phyloP scores from a whole-genome alignment of 129 eudicot species.

The Daucus carota region DH1_v3.0 NC_030384.2:46044001-46044500 shows the following conservation, averaged over 20 bases:
- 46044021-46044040: too few relatives aligned
- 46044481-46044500: background rate
- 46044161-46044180: constrained; percentile 77
- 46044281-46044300: background rate
- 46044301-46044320: too few relatives aligned
- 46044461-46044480: background rate
- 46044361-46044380: background rate
- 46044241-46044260: background rate
- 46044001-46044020: too few relatives aligned
- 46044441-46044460: background rate
- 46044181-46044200: constrained; percentile 75
- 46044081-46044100: background rate
- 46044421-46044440: background rate
- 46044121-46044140: constrained; percentile 77
- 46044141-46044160: constrained; percentile 71
- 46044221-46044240: background rate
- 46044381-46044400: background rate
- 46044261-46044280: background rate
- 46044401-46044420: background rate
- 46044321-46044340: background rate
- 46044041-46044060: background rate
- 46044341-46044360: background rate
- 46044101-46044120: background rate
- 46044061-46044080: background rate
- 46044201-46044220: too few relatives aligned